Evolutionary conservation across 2,329 filamentous ascomycete genomes (phyloP), one percentile per base, ranked within the genome.

Genomic region (Diplodia seriata): DNA sequence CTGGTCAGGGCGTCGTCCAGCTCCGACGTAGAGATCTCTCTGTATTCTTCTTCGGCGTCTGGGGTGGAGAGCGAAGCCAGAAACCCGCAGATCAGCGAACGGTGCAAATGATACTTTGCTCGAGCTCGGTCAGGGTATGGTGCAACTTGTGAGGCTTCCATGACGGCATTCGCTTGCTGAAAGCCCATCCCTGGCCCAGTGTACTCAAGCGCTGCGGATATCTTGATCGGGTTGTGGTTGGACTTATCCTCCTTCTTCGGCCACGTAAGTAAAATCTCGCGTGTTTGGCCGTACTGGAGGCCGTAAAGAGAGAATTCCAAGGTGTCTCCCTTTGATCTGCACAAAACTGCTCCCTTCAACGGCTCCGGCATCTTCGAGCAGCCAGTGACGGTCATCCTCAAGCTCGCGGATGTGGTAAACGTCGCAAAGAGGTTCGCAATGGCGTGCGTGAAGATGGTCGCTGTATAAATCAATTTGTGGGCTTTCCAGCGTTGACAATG

Each of bases 361-460:
- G 47, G 29, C 40, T 56, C 55, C 4, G 38, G 29, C 29, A 33
- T 31, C 29, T 51, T 23, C 9, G 47, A 38, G 20, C 40, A 43
- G 15, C 63, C 63, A 11, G 53, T 20, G 33, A 33, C 20, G 7
- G 20, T 49, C 2, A 66, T 23, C 0, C 75, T 76, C 1, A 89
- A 74, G 0, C 71, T 76, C 2, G 83, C 83, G 0, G 80, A 77
- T 4, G 79, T 84, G 2, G 86, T 86, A 69, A 83, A 88, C 0
- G 87, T 89, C 2, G 84, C 82, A 71, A 87, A 87, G 1, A 89
- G 74, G 70, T 89, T 88, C 20, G 87, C 87, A 2, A 89, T 81
- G 1, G 87, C 85, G 71, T 89, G 86, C 3, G 88, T 81, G 69
- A 89, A 89, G 3, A 87, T 85, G 2, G 87, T 89, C 3, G 85